Base-by-base conservation (phyloP, 257 asterid genomes). In the Ajuga chamaepitys region DNA sequence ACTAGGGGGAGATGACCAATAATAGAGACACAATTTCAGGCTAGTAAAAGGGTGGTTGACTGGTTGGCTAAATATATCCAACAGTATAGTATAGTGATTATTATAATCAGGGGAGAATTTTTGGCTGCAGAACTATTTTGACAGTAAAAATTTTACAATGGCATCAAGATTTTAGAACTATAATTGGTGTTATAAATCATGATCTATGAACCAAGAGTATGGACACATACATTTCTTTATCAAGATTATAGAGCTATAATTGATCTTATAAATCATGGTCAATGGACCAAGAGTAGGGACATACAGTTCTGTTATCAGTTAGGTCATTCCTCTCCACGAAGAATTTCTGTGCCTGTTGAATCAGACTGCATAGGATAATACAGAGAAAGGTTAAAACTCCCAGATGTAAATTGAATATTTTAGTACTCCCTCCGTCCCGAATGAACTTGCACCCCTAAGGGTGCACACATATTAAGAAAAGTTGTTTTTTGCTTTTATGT, bases 311-410 rank as follows among this genome's bases (percentile, higher is more conserved):
- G 51, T 86, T 63, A 80, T 88, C 95, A 16, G 87, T 50, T n/a
- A 91, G 74, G 22, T 78, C 92, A 70, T 60, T 90, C 28, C 87
- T 78, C 88, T 90, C 99, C 92, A 83, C 78, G 75, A 82, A 75
- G 75, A 85, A 82, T 66, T 88, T 94, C 72, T 94, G 97, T 21
- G 85, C 81, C 68, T 88, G 95, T 77, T 84, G 97, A 75, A 94
- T 85, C 54, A 88, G 76, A 77, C 97, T 88, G 96, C 95, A 82
- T 59, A 65, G 70, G 55, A 50, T 2, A 56, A 71, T 67, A 18
- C 55, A 67, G 59, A 67, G 26, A 47, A 67, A 70, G 66, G 37
- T 75, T 58, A 77, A 53, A 64, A 53, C 50, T 66, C 28, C 18
- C 22, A 66, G 57, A 58, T 17, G 28, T 20, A 53, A 74, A 56